These are phyloP conservation scores for Solanum aculeatissimum DNA, from an alignment of 305 asterid genomes.

Conservation along the genomic window DNA sequence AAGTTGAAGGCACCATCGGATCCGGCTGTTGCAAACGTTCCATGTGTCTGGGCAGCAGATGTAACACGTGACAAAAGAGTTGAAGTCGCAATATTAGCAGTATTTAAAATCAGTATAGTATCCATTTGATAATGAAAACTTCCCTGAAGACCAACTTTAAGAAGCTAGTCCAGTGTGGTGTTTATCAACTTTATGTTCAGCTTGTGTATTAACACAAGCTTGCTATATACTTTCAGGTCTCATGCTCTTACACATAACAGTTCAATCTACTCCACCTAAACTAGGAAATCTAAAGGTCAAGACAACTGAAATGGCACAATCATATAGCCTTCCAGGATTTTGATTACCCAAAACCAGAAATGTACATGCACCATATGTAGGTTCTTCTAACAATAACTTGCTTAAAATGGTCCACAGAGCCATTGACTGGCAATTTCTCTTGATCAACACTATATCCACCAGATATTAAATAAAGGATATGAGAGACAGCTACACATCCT, in stretches of 20 bases:
- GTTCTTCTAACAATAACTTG: not conserved
- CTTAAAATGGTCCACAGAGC: not conserved
- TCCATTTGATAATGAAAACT: not conserved
- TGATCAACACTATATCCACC: not conserved
- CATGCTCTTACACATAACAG: not conserved
- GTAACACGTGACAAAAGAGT: not conserved
- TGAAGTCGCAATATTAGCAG: not conserved
- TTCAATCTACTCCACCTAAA: not conserved
- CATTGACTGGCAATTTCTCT: not conserved
- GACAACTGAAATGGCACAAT: not conserved
- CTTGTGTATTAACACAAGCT: not conserved
- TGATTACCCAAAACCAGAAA: not conserved
- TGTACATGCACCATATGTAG: not conserved
- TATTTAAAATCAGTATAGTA: not conserved
- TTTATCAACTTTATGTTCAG: not conserved
- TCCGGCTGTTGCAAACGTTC: slow-evolving; percentile 87
- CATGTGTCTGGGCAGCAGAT: slow-evolving; percentile 44
- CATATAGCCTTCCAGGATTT: not conserved
- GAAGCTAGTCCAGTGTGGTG: not conserved
- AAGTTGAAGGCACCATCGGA: slow-evolving; percentile 89
- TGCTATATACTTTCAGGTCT: not conserved
- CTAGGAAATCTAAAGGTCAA: not conserved
- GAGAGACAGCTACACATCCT: not conserved
- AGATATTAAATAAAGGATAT: not conserved
- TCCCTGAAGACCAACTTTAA: not conserved